Conservation (phyloP, 768 basidiomycete species). For the Panellus pusillus region DNA sequence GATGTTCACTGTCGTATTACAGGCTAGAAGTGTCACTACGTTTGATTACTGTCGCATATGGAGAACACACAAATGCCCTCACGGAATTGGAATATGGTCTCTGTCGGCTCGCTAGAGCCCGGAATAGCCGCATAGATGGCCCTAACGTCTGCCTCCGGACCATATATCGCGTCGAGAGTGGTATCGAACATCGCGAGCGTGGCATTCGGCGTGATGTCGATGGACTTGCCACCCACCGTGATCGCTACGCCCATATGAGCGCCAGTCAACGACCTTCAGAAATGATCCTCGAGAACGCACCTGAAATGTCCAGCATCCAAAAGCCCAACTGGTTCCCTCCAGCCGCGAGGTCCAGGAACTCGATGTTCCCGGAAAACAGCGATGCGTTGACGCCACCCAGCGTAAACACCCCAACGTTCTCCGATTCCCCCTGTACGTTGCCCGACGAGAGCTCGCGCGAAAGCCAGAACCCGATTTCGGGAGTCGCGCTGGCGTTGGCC, state of each 20-base stretch:
- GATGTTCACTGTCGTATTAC: slow-evolving; percentile 1
- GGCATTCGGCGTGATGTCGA: background rate
- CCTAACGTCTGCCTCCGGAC: background rate
- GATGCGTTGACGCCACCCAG: slow-evolving; percentile 2
- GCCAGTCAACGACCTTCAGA: no score
- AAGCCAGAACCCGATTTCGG: slow-evolving; percentile 8
- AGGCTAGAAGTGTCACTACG: background rate
- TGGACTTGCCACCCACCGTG: background rate
- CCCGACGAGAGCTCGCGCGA: background rate
- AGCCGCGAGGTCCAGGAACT: background rate
- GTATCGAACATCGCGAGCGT: slow-evolving; percentile 7
- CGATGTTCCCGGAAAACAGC: slow-evolving; percentile 2
- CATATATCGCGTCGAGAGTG: background rate
- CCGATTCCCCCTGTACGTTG: background rate
- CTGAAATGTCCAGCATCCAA: background rate
- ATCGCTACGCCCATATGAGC: background rate
- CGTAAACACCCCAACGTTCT: background rate
- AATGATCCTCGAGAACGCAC: background rate
- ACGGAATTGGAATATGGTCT: background rate
- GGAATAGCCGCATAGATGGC: slow-evolving; percentile 3
- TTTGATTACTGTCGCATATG: no score
- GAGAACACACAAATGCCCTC: background rate
- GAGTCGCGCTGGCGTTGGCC: background rate
- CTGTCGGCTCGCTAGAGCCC: background rate
- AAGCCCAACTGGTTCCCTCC: background rate